Conservation (phyloP, 2,329 filamentous ascomycete genomes). For the Aspergillus puulaauensis region DNA sequence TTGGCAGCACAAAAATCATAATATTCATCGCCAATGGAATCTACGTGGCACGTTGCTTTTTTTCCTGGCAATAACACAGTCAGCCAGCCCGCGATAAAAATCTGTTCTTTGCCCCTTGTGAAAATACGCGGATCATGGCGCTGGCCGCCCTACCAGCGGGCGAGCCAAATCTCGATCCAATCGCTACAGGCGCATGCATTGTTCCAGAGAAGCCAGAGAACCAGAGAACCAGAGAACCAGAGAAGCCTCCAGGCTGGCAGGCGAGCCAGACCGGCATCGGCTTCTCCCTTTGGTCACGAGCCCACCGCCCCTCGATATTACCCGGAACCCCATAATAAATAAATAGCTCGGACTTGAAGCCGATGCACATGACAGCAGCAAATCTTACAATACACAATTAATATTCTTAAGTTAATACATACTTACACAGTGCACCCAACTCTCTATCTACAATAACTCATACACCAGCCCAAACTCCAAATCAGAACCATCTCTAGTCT, state of each 20-base stretch:
- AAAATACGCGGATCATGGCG: background rate
- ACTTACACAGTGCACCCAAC: no score
- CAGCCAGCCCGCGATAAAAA: background rate
- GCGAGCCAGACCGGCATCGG: constrained; percentile 1
- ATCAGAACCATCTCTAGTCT: no score
- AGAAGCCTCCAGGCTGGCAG: no score
- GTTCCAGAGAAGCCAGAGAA: no score
- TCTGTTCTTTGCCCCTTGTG: background rate
- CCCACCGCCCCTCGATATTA: constrained; percentile 12
- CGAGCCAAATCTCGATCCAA: background rate
- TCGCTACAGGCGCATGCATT: no score
- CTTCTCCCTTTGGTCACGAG: background rate
- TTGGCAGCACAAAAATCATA: background rate
- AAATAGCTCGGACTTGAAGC: background rate
- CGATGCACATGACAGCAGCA: background rate
- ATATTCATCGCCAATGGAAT: background rate
- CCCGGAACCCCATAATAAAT: background rate
- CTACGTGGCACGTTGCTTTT: constrained; percentile 1
- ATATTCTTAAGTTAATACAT: no score
- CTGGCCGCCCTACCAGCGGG: background rate
- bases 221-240: no score
- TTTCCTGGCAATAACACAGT: background rate
- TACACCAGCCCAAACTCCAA: no score
- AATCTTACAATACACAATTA: no score
- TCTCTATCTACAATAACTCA: no score